phyloP scores from a whole-genome alignment of 2,329 filamentous ascomycete genomes.

The Aspergillus intermedius region DNA sequence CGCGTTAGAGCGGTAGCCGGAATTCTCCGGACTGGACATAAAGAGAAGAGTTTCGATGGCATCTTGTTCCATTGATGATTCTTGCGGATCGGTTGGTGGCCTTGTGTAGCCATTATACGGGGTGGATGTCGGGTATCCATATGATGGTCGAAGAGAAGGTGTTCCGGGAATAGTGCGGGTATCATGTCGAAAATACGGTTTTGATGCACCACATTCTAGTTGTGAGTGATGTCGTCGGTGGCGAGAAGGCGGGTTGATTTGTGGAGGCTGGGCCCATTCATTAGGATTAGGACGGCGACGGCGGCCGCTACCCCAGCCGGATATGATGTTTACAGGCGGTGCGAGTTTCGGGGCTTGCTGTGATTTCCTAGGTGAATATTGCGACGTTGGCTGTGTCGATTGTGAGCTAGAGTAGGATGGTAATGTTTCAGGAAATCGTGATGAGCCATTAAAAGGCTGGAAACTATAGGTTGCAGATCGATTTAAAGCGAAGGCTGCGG shows the following conservation, averaged over 20 bases:
- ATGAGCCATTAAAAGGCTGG: constrained; percentile 3
- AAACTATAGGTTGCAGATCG: constrained; percentile 10
- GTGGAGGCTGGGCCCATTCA: constrained; percentile 11
- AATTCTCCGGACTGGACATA: constrained; percentile 46
- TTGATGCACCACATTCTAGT: constrained; percentile 19
- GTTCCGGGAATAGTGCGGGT: constrained; percentile 22
- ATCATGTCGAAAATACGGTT: constrained; percentile 9
- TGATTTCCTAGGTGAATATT: constrained; percentile 13
- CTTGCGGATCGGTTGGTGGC: constrained; percentile 36
- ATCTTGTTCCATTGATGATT: constrained; percentile 44
- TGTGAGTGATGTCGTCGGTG: constrained; percentile 29
- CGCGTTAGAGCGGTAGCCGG: constrained; percentile 37
- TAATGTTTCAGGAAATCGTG: constrained; percentile 9
- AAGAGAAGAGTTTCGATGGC: constrained; percentile 46
- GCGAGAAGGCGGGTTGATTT: constrained; percentile 17
- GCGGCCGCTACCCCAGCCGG: constrained; percentile 22
- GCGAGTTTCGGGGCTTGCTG: constrained; percentile 30
- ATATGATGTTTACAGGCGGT: constrained; percentile 39
- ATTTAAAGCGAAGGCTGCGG: constrained; percentile 17
- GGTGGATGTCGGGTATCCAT: constrained; percentile 9
- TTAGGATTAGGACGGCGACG: constrained; percentile 37
- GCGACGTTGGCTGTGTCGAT: constrained; percentile 12
- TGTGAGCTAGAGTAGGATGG: constrained; percentile 10
- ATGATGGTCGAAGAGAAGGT: constrained; percentile 23
- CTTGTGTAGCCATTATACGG: constrained; percentile 18